Conservation (phyloP, 305 asterid species). For the Fraxinus angustifolia region DNA sequence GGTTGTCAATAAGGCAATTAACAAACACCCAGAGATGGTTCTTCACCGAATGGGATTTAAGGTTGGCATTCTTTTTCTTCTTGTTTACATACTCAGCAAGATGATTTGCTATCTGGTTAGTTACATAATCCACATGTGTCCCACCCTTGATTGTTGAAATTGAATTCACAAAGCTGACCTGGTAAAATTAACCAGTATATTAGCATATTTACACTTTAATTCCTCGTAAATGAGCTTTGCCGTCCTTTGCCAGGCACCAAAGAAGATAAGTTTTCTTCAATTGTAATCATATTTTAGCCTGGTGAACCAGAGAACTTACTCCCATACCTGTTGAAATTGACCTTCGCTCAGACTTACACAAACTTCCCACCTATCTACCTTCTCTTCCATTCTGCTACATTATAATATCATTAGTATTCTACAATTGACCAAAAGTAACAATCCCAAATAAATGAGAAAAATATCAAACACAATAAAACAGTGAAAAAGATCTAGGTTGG, state of each 20-base stretch:
- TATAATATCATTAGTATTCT: slow-evolving; percentile 9
- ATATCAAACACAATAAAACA: slow-evolving; percentile 28
- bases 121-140: slow-evolving; percentile 88
- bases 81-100: slow-evolving; percentile 63
- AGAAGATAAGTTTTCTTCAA: not conserved
- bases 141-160: slow-evolving; percentile 98
- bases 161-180: slow-evolving; percentile 95
- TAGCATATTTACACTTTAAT: slow-evolving; percentile 8
- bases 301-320: not conserved
- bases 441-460: not conserved
- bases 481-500: slow-evolving; percentile 42
- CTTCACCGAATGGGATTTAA: slow-evolving; percentile 77
- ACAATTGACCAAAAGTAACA: not conserved
- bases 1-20: slow-evolving; percentile 95
- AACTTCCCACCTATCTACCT: slow-evolving; percentile 84
- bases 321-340: slow-evolving; percentile 81
- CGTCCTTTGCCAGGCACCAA: not conserved
- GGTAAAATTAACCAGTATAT: slow-evolving; percentile 22
- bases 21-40: slow-evolving; percentile 95
- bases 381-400: slow-evolving; percentile 60
- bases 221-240: not conserved
- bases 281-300: not conserved
- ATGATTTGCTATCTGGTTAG: slow-evolving; percentile 77
- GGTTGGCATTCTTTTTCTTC: slow-evolving; percentile 65
- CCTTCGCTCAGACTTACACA: slow-evolving; percentile 91